Conservation (phyloP, 164 flowering plant species). For the Chimonanthus salicifolius region DNA sequence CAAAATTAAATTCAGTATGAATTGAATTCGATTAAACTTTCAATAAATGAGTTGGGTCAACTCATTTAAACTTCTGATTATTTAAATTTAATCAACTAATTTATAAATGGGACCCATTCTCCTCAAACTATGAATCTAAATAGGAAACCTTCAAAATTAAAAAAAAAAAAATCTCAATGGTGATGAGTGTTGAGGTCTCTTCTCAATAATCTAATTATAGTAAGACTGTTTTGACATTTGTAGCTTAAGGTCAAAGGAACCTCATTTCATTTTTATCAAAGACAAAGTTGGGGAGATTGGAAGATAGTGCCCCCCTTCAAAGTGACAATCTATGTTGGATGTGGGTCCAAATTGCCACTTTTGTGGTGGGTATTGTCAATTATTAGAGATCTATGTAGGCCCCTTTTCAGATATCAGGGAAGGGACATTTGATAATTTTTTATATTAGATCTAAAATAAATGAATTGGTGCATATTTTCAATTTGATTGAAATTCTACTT, state of each 20-base stretch:
- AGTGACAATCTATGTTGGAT: slow-evolving; percentile 3
- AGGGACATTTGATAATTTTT: neutral
- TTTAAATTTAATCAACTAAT: no score
- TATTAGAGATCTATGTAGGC: neutral
- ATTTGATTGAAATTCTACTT: neutral
- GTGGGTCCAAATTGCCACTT: neutral
- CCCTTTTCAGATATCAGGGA: neutral
- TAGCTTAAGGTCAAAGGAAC: slow-evolving; percentile 7
- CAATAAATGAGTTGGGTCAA: no score
- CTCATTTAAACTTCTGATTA: no score
- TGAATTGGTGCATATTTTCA: neutral
- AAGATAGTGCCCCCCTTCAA: neutral
- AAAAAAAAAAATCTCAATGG: no score
- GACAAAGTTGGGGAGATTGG: neutral
- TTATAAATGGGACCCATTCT: no score
- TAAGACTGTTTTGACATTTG: slow-evolving; percentile 1
- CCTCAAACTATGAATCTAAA: no score
- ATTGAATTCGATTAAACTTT: no score
- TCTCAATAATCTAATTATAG: no score
- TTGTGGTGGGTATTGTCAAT: neutral
- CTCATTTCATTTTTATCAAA: slow-evolving; percentile 1
- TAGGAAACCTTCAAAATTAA: no score
- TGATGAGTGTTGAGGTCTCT: no score
- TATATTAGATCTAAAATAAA: neutral
- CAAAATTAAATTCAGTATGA: no score